These are phyloP conservation scores for Obelidium mucronatum DNA, from an alignment of 192 early-diverging fungal genomes.

Conservation along the genomic window DNA sequence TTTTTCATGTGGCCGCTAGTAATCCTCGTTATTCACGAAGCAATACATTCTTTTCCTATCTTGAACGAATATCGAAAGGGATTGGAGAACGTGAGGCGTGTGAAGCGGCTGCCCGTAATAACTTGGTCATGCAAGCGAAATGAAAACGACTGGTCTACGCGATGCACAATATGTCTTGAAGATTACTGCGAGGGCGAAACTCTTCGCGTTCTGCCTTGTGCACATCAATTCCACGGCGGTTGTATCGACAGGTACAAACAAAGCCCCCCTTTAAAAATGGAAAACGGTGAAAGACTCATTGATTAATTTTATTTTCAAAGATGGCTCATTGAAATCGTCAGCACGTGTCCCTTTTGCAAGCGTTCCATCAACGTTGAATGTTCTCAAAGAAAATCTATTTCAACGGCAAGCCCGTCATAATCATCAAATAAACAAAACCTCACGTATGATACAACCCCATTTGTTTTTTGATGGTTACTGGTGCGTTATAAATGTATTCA, in stretches of 20 bases:
- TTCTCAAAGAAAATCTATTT: not conserved
- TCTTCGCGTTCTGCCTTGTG: slow-evolving; percentile 82
- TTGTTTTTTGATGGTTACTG: not conserved
- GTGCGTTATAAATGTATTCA: not conserved
- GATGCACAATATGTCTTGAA: slow-evolving; percentile 93
- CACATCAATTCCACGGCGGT: slow-evolving; percentile 84
- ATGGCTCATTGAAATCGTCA: slow-evolving; percentile 88
- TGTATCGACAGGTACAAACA: slow-evolving; percentile 97
- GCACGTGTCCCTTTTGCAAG: slow-evolving; percentile 85
- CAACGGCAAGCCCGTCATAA: not conserved
- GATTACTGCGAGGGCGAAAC: slow-evolving; percentile 80
- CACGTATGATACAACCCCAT: not conserved
- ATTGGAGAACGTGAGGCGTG: not conserved
- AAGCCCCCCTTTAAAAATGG: too few relatives aligned
- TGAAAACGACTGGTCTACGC: not conserved
- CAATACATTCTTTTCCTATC: not conserved
- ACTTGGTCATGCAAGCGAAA: not conserved
- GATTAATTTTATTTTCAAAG: slow-evolving; percentile 37
- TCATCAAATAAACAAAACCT: not conserved
- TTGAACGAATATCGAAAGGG: not conserved
- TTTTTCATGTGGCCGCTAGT: not conserved
- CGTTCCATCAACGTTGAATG: not conserved
- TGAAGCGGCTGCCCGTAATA: not conserved
- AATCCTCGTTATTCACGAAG: not conserved
- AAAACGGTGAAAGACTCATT: slow-evolving; percentile 5